Percentiles rank a stretch among this genome's conserved stretches.
Evolutionary conservation across 2,329 filamentous ascomycete species (phyloP).

Genomic region (Grosmannia penicillata): DNA sequence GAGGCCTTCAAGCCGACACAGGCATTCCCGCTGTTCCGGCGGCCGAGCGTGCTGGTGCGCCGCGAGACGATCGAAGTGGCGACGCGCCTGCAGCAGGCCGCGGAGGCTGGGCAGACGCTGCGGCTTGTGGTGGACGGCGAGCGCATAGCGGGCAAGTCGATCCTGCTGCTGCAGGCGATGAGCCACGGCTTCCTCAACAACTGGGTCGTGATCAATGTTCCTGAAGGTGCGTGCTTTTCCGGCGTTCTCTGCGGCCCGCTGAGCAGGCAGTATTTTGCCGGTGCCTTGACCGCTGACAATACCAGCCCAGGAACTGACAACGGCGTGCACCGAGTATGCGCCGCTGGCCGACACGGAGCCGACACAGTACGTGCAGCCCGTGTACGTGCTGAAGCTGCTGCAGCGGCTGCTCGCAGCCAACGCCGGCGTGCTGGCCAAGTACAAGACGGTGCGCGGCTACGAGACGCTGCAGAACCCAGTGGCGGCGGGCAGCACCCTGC

Average conservation of each 20-base stretch:
- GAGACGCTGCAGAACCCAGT: constrained; percentile 41
- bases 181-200: constrained; percentile 65
- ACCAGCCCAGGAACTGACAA: constrained; percentile 65
- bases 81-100: constrained; percentile 43
- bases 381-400: constrained; percentile 62
- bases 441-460: constrained; percentile 27
- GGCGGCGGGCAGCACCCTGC: constrained; percentile 46
- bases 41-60: constrained; percentile 65
- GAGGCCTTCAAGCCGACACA: constrained; percentile 88
- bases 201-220: constrained; percentile 81
- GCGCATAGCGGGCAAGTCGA: constrained; percentile 70
- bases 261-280: too few relatives aligned
- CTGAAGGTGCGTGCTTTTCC: constrained; percentile 52
- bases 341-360: constrained; percentile 45
- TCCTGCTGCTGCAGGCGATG: constrained; percentile 72
- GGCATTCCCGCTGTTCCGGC: constrained; percentile 73
- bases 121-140: constrained; percentile 59
- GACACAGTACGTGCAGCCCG: constrained; percentile 59
- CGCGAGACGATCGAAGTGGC: constrained; percentile 62
- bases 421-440: constrained; percentile 40
- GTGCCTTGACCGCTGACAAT: too few relatives aligned
- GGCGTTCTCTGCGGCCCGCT: neutral
- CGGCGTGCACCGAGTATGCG: constrained; percentile 67
- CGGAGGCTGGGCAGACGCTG: constrained; percentile 36
- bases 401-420: constrained; percentile 62